A percentile compares a stretch with the other conserved stretches of the same genome.
These are phyloP conservation scores for Mucor saturninus DNA, from an alignment of 371 early-diverging fungal genomes.

Conservation along the genomic window DNA sequence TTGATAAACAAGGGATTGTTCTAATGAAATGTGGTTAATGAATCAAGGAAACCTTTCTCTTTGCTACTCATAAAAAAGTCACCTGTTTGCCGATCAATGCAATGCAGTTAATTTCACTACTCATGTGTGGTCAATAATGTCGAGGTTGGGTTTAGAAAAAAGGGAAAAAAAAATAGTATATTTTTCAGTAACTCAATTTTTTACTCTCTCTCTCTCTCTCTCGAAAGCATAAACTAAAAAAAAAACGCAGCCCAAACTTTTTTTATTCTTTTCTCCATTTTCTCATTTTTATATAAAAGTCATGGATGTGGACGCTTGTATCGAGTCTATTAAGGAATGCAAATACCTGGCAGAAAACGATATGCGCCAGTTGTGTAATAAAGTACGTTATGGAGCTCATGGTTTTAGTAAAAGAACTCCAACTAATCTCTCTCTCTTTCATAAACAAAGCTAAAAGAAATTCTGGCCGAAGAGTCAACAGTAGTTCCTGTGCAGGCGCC, in stretches of 20 bases:
- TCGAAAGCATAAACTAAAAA: not conserved
- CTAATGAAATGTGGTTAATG: constrained; percentile 34
- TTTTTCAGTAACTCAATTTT: not conserved
- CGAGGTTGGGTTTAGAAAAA: not conserved
- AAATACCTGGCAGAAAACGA: constrained; percentile 91
- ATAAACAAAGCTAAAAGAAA: constrained; percentile 78
- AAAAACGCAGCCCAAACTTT: constrained; percentile 2
- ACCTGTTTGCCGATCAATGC: constrained; percentile 73
- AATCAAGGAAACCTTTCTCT: no score
- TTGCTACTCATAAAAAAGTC: not conserved
- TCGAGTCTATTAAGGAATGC: constrained; percentile 73
- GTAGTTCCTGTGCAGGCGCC: constrained; percentile 95
- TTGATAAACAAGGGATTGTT: constrained; percentile 87
- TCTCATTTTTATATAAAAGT: constrained; percentile 7
- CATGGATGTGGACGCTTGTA: constrained; percentile 66
- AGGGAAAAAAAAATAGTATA: not conserved
- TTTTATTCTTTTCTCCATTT: constrained; percentile 6
- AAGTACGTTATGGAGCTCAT: constrained; percentile 49
- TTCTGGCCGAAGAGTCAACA: constrained; percentile 94
- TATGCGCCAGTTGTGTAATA: constrained; percentile 95
- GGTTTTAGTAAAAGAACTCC: not conserved
- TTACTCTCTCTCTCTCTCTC: not conserved
- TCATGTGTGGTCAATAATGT: constrained; percentile 29
- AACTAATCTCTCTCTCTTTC: constrained; percentile 1
- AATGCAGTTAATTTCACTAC: constrained; percentile 74